Percentiles rank a stretch among this genome's conserved stretches.
Conservation (phyloP, 768 basidiomycete genomes). For the Coprinellus micaceus region DNA sequence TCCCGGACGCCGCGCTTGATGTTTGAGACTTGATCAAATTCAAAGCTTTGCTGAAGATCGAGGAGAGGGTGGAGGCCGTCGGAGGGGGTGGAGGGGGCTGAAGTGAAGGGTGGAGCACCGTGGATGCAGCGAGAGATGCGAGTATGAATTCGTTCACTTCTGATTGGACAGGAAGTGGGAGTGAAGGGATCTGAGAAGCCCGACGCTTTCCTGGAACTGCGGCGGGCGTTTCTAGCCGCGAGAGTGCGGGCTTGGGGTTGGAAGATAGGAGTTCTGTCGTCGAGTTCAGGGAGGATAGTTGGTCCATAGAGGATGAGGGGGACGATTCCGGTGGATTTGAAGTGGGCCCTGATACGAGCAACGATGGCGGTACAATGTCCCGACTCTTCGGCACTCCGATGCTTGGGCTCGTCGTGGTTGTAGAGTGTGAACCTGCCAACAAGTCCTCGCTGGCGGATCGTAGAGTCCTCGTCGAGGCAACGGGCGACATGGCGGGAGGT, state of each 20-base stretch:
- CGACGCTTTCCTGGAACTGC: constrained; percentile 20
- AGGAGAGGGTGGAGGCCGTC: background rate
- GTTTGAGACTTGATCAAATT: constrained; percentile 7
- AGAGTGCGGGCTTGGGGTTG: background rate
- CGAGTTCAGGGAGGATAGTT: background rate
- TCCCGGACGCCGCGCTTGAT: background rate
- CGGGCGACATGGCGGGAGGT: constrained; percentile 32
- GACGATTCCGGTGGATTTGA: background rate
- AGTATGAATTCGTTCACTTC: constrained; percentile 54
- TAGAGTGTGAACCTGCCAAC: background rate
- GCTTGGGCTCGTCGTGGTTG: background rate
- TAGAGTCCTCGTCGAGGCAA: background rate
- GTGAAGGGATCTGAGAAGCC: constrained; percentile 10
- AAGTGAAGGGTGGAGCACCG: constrained; percentile 37
- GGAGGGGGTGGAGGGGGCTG: constrained; percentile 47
- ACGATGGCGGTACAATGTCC: background rate
- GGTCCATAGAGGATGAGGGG: background rate
- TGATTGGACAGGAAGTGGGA: constrained; percentile 19
- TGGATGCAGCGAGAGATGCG: constrained; percentile 35
- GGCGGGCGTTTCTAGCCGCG: background rate
- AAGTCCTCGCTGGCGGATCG: background rate
- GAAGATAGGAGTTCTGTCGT: constrained; percentile 6
- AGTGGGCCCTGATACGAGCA: background rate
- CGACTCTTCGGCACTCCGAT: background rate
- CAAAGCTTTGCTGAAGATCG: constrained; percentile 7